Evolutionary conservation across 2,329 filamentous ascomycete genomes (phyloP).

Genomic region (Sporothrix pseudoabietina): DNA sequence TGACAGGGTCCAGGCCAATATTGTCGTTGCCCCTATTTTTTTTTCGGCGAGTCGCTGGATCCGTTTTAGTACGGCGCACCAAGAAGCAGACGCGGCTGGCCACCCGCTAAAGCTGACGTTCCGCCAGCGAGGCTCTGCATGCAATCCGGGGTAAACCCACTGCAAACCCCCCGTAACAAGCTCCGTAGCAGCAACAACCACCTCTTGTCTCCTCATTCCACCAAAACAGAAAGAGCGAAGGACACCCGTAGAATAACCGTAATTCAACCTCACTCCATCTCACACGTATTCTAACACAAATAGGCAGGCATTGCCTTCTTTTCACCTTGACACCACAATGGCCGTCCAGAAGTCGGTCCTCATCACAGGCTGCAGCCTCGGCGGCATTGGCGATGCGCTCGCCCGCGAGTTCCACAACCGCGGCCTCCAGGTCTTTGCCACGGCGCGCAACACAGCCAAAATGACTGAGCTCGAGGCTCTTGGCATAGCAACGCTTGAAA

Average conservation of each 20-base stretch:
- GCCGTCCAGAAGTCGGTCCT: constrained; percentile 36
- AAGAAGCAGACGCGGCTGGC: not conserved
- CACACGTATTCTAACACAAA: not conserved
- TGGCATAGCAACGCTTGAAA: constrained; percentile 37
- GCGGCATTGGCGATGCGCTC: constrained; percentile 41
- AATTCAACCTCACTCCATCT: not conserved
- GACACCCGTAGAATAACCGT: not conserved
- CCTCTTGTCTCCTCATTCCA: not conserved
- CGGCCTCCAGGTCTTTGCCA: constrained; percentile 41
- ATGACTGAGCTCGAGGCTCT: constrained; percentile 36
- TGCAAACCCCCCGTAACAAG: not conserved
- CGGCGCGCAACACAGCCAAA: constrained; percentile 38
- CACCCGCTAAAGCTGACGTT: not conserved
- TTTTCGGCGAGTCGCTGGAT: not conserved
- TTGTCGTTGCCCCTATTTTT: constrained; percentile 6
- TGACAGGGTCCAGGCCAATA: not conserved
- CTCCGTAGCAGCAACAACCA: not conserved
- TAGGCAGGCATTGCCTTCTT: not conserved
- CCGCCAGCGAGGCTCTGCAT: not conserved
- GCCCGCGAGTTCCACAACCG: constrained; percentile 40
- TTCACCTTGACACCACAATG: not conserved
- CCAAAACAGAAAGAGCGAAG: not conserved
- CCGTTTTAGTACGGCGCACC: constrained; percentile 1
- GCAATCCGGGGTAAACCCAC: not conserved
- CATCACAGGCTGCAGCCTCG: constrained; percentile 42